A percentile compares a stretch with the other conserved stretches of the same genome.
phyloP scores from a whole-genome alignment of 495 filamentous ascomycete species.

The Friedmanniomyces endolithicus region DNA sequence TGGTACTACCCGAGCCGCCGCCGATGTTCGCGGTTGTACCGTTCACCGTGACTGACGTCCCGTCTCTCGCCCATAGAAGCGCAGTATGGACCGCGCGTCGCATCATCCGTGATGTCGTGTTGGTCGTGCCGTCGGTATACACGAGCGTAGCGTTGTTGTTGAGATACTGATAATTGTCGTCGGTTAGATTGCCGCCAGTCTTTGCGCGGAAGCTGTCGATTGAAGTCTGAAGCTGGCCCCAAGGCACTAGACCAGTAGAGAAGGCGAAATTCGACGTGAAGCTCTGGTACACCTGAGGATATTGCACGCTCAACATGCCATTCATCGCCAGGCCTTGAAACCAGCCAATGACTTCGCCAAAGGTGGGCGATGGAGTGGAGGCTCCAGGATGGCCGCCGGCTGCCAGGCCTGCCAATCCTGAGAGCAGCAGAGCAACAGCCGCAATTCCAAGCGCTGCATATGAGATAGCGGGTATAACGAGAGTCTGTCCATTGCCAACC shows the following conservation, averaged over 20 bases:
- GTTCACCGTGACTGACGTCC: conserved; percentile 40
- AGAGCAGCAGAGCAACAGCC: conserved; percentile 66
- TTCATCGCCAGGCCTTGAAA: conserved; percentile 92
- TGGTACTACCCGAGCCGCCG: conserved; percentile 17
- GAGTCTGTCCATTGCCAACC: conserved; percentile 78
- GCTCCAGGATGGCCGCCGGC: conserved; percentile 49
- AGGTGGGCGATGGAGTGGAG: conserved; percentile 64
- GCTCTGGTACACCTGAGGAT: conserved; percentile 73
- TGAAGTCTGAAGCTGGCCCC: conserved; percentile 61
- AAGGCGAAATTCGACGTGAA: conserved; percentile 91
- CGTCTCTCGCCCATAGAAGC: conserved; percentile 39
- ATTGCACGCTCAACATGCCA: conserved; percentile 84
- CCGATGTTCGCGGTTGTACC: conserved; percentile 27
- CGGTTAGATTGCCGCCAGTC: conserved; percentile 80
- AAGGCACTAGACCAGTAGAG: conserved; percentile 72
- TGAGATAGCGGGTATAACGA: conserved; percentile 58
- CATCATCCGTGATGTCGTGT: conserved; percentile 26
- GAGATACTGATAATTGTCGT: conserved; percentile 63
- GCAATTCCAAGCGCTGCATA: conserved; percentile 80
- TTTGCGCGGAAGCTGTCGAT: conserved; percentile 73
- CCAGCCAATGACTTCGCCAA: conserved; percentile 74
- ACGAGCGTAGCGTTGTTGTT: conserved; percentile 55
- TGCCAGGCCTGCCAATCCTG: conserved; percentile 57
- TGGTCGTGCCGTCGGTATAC: conserved; percentile 37
- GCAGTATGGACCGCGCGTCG: conserved; percentile 44